phyloP scores from a whole-genome alignment of 345 rosid species.

The Erucastrum elatum region DNA sequence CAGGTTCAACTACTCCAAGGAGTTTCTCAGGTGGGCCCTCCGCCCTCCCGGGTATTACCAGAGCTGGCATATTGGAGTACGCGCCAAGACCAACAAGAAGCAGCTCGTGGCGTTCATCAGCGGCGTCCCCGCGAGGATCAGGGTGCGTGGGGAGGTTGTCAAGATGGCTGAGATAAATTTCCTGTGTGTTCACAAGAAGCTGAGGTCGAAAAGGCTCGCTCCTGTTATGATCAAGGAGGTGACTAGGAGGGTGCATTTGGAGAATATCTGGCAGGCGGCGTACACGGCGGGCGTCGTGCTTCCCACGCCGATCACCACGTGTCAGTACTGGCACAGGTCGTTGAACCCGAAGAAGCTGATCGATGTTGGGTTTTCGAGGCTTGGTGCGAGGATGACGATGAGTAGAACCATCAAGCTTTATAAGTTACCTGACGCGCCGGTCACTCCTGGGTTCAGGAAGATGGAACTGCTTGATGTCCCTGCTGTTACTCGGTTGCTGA shows the following conservation, averaged over 20 bases:
- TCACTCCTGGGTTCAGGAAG: slow-evolving; percentile 83
- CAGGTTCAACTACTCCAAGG: slow-evolving; percentile 93
- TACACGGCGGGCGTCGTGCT: slow-evolving; percentile 92
- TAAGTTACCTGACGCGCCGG: slow-evolving; percentile 72
- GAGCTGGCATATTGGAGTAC: slow-evolving; percentile 94
- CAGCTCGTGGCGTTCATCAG: slow-evolving; percentile 91
- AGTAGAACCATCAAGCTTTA: slow-evolving; percentile 89
- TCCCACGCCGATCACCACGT: slow-evolving; percentile 87
- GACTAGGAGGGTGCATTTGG: slow-evolving; percentile 86
- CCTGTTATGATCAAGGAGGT: slow-evolving; percentile 99
- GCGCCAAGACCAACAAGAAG: slow-evolving; percentile 74
- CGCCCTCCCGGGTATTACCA: slow-evolving; percentile 78
- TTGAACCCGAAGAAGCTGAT: slow-evolving; percentile 95
- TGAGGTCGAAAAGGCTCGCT: slow-evolving; percentile 88
- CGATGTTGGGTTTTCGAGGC: slow-evolving; percentile 93
- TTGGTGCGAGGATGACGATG: slow-evolving; percentile 95
- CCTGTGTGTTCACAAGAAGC: slow-evolving; percentile 94
- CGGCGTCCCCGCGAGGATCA: slow-evolving; percentile 83
- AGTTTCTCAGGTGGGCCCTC: slow-evolving; percentile 87
- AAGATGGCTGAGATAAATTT: slow-evolving; percentile 96
- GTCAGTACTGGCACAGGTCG: slow-evolving; percentile 97
- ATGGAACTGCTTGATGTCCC: slow-evolving; percentile 89
- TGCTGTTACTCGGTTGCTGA: slow-evolving; percentile 76
- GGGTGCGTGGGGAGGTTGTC: slow-evolving; percentile 71
- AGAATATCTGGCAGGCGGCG: slow-evolving; percentile 95